Conservation (phyloP, 352 stramenopile genomes). For the Globisporangium megalacanthum region DNA sequence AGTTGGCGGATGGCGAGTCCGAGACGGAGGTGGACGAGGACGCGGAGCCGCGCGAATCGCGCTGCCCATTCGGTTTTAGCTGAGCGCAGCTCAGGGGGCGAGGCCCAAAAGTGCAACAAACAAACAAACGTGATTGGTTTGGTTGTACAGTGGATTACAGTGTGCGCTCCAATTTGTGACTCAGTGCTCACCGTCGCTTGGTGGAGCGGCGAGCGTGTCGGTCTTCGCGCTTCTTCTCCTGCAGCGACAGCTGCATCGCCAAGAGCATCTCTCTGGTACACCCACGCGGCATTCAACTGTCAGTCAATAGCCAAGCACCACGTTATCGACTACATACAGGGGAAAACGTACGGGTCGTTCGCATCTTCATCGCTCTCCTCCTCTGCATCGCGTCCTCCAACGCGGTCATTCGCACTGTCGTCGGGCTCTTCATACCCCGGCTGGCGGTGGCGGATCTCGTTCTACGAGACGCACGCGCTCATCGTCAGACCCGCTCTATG, state of each 20-base stretch:
- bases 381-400: neutral
- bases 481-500: neutral
- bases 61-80: slow-evolving; percentile 52
- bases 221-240: slow-evolving; percentile 64
- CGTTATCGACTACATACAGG: too few relatives aligned
- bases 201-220: slow-evolving; percentile 33
- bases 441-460: slow-evolving; percentile 66
- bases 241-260: slow-evolving; percentile 47
- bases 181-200: slow-evolving; percentile 24
- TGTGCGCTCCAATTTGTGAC: neutral
- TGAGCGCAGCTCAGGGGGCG: slow-evolving; percentile 2
- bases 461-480: slow-evolving; percentile 20
- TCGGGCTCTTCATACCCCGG: slow-evolving; percentile 11
- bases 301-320: neutral
- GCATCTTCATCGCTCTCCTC: slow-evolving; percentile 19
- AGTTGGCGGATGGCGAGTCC: neutral
- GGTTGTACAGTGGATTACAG: too few relatives aligned
- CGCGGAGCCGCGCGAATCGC: slow-evolving; percentile 43
- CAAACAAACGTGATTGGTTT: too few relatives aligned
- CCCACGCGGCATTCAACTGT: neutral
- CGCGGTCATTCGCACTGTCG: neutral
- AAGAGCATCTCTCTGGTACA: slow-evolving; percentile 39
- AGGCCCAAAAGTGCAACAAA: neutral
- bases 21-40: slow-evolving; percentile 29
- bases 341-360: slow-evolving; percentile 34